Percentiles rank a stretch among this genome's conserved stretches.
These are phyloP conservation scores for Chalaropsis thielavioides DNA, from an alignment of 2,329 filamentous ascomycete genomes.

Conservation along the genomic window DNA sequence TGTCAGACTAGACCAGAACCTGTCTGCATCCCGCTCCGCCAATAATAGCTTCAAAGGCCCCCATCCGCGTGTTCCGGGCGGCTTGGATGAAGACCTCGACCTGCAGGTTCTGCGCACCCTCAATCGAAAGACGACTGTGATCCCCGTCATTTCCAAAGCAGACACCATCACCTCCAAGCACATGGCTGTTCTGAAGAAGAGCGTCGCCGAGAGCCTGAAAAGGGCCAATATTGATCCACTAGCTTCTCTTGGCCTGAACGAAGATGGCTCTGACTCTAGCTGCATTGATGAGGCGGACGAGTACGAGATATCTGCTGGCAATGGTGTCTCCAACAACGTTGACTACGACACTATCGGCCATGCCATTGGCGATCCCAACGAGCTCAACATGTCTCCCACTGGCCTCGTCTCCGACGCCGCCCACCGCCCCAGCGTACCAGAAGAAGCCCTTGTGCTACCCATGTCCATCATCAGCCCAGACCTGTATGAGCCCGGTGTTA, in stretches of 20 bases:
- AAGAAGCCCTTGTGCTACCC: slow-evolving; percentile 58
- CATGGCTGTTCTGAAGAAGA: slow-evolving; percentile 82
- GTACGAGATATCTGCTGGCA: slow-evolving; percentile 22
- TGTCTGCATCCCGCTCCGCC: slow-evolving; percentile 48
- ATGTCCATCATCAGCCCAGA: slow-evolving; percentile 92
- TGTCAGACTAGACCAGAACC: slow-evolving; percentile 66
- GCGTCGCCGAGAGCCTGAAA: slow-evolving; percentile 79
- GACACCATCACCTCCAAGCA: slow-evolving; percentile 93
- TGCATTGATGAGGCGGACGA: slow-evolving; percentile 45
- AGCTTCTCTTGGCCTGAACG: slow-evolving; percentile 69
- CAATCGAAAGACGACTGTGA: slow-evolving; percentile 85
- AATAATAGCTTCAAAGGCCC: slow-evolving; percentile 28
- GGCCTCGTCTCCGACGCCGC: slow-evolving; percentile 26
- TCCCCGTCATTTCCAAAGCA: slow-evolving; percentile 90
- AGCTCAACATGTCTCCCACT: slow-evolving; percentile 24
- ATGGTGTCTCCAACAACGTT: slow-evolving; percentile 17
- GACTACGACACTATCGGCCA: slow-evolving; percentile 38
- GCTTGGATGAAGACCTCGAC: slow-evolving; percentile 77
- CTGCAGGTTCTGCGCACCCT: slow-evolving; percentile 77
- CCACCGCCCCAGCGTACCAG: slow-evolving; percentile 33
- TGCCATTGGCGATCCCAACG: slow-evolving; percentile 20
- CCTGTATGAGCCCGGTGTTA: slow-evolving; percentile 62
- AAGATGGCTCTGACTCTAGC: slow-evolving; percentile 45
- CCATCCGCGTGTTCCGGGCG: slow-evolving; percentile 39
- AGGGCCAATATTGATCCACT: slow-evolving; percentile 75